Conservation (phyloP, 2,329 filamentous ascomycete species). For the Colletotrichum scovillei region DNA sequence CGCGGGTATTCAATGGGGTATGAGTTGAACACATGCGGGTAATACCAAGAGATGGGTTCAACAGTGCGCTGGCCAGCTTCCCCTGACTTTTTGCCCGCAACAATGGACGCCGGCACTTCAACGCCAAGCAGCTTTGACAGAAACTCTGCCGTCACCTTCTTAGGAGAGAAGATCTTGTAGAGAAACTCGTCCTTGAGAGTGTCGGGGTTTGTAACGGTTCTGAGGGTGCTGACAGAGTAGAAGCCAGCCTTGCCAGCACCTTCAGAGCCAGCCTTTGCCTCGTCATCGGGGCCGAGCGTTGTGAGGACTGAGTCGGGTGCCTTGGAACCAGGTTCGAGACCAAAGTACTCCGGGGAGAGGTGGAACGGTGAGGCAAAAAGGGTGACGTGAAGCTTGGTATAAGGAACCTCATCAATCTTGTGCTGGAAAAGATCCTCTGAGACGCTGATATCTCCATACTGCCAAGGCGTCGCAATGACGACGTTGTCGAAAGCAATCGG, state of each 20-base stretch:
- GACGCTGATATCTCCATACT: conserved; percentile 77
- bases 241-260: conserved; percentile 82
- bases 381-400: conserved; percentile 88
- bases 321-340: conserved; percentile 64
- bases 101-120: conserved; percentile 56
- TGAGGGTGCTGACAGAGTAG: conserved; percentile 85
- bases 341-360: conserved; percentile 81
- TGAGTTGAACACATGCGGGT: conserved; percentile 81
- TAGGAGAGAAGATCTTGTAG: conserved; percentile 75
- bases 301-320: conserved; percentile 85
- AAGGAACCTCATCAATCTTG: conserved; percentile 82
- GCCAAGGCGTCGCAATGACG: conserved; percentile 84
- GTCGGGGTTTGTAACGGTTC: conserved; percentile 69
- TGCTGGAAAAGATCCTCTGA: conserved; percentile 75
- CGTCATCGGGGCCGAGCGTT: conserved; percentile 74
- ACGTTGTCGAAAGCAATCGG: conserved; percentile 78
- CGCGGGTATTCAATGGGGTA: conserved; percentile 90
- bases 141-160: conserved; percentile 63
- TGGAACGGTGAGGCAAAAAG: conserved; percentile 82
- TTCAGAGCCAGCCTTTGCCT: conserved; percentile 58
- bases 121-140: conserved; percentile 63
- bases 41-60: conserved; percentile 78
- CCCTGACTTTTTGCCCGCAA: conserved; percentile 43
- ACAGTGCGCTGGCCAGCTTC: conserved; percentile 37
- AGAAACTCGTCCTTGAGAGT: conserved; percentile 65